Percentiles rank a stretch among this genome's conserved stretches.
phyloP scores from a whole-genome alignment of 768 basidiomycete species.

The Cystobasidium onofrii region DNA sequence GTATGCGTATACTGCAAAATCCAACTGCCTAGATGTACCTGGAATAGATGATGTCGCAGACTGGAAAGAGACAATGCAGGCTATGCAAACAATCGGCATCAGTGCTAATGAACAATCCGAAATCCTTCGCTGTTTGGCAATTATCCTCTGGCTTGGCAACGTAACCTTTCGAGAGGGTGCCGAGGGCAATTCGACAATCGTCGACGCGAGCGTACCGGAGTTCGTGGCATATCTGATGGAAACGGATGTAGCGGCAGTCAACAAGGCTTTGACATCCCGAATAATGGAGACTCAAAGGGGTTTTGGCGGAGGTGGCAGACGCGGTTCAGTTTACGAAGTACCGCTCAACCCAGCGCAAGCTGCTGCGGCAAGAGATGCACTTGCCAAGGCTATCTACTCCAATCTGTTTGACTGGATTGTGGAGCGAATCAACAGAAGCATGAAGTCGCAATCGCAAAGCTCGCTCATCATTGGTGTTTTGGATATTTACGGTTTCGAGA shows the following conservation, averaged over 20 bases:
- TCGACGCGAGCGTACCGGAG: constrained; percentile 81
- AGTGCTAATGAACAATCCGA: constrained; percentile 72
- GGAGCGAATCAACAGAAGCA: constrained; percentile 84
- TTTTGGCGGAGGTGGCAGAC: constrained; percentile 53
- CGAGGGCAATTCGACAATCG: constrained; percentile 73
- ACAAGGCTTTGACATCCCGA: constrained; percentile 75
- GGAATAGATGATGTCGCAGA: constrained; percentile 85
- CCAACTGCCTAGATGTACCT: constrained; percentile 81
- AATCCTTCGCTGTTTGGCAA: constrained; percentile 86
- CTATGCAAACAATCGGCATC: constrained; percentile 91
- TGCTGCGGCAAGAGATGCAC: constrained; percentile 73
- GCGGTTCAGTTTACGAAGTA: constrained; percentile 93
- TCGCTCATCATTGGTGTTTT: constrained; percentile 87
- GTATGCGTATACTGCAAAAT: constrained; percentile 84
- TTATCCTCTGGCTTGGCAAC: constrained; percentile 92
- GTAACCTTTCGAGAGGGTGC: constrained; percentile 80
- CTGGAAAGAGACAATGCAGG: constrained; percentile 81
- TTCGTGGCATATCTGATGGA: constrained; percentile 94
- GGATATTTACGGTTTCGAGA: constrained; percentile 98
- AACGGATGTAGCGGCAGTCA: constrained; percentile 64
- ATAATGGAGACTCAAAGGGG: constrained; percentile 88
- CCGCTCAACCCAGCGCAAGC: constrained; percentile 83
- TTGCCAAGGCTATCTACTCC: constrained; percentile 94
- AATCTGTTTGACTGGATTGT: constrained; percentile 99
- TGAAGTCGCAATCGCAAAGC: constrained; percentile 70